These are phyloP conservation scores for Tinospora cordifolia DNA, from an alignment of 164 flowering plant genomes.

Conservation along the genomic window DNA sequence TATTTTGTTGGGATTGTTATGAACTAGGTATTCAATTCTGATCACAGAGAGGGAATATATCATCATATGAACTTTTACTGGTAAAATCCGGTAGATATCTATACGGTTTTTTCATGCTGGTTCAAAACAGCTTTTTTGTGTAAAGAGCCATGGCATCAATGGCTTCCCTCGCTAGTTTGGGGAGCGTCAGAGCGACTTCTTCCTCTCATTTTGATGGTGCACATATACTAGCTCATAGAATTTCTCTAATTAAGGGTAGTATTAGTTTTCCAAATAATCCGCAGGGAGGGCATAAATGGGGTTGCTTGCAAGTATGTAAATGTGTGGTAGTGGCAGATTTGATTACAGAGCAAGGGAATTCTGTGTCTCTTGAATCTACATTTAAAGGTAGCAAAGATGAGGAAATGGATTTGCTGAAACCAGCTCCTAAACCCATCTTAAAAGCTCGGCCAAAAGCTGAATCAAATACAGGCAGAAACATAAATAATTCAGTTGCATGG, in stretches of 20 bases:
- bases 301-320: slow-evolving; percentile 44
- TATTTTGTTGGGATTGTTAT: no score
- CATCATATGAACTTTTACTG: background rate
- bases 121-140: background rate
- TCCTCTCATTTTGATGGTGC: slow-evolving; percentile 35
- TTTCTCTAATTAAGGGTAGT: slow-evolving; percentile 28
- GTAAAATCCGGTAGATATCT: background rate
- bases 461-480: slow-evolving; percentile 14
- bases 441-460: slow-evolving; percentile 31
- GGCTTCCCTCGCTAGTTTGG: slow-evolving; percentile 71
- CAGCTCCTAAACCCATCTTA: slow-evolving; percentile 67
- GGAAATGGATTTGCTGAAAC: slow-evolving; percentile 49
- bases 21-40: no score
- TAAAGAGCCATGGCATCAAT: slow-evolving; percentile 45
- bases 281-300: slow-evolving; percentile 39
- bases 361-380: slow-evolving; percentile 42
- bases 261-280: slow-evolving; percentile 20
- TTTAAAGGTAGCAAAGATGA: slow-evolving; percentile 33
- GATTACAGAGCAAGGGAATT: slow-evolving; percentile 50
- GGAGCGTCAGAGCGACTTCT: slow-evolving; percentile 42
- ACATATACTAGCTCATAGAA: slow-evolving; percentile 19
- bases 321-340: slow-evolving; percentile 53
- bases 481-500: slow-evolving; percentile 23
- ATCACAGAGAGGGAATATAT: background rate
- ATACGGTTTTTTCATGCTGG: slow-evolving; percentile 10